Base-by-base conservation (phyloP, 768 basidiomycete genomes). In the Termitomyces sp. region DNA sequence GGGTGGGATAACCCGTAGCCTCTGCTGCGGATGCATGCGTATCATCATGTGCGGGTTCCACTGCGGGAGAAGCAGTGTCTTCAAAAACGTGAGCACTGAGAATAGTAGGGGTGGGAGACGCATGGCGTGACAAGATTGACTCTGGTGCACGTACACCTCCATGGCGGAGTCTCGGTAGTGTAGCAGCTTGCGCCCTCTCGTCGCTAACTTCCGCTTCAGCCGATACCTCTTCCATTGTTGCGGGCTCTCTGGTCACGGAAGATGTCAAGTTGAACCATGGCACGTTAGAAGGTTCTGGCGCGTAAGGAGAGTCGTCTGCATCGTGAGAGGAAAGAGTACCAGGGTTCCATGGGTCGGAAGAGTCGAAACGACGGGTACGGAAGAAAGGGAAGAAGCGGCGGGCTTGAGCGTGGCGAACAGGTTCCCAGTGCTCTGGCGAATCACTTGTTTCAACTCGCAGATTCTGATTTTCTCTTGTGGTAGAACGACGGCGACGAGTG, bases 101-200 rank as follows among this genome's bases (percentile, higher is more conserved):
- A 54, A 44, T 53, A 50, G 37, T 49, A 17, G 56, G 52, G 28
- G 67, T 46, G 12, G 76, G 77, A 14, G 79, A 79, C 15, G 70
- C 67, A 59, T 76, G 74, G 30, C 78, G 75, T 15, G 79, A 68
- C 2, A 85, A 63, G 59, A 85, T 68, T 1, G 81, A 78, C 61
- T 88, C 87, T 0, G 85, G 83, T 5, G 85, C 79, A 5, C 81
- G 79, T 5, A 88, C 64, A 2, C 85, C 83, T n/a, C 87, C 84
- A 2, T 87, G 79, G 46, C 87, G 80, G 42, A 88, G 69, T 41
- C 84, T 78, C 4, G 86, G 83, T 7, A 63, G 67, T 56, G 66
- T 62, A 2, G 34, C 37, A 14, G 65, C 63, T 19, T 54, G 64
- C n/a, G 49, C 60, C 45, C 60, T 56, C 21, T 74, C 72, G 9